Evolutionary conservation across 2,329 filamentous ascomycete genomes (phyloP), one percentile per base, ranked within the genome.

Genomic region (Trichoderma pleuroti): DNA sequence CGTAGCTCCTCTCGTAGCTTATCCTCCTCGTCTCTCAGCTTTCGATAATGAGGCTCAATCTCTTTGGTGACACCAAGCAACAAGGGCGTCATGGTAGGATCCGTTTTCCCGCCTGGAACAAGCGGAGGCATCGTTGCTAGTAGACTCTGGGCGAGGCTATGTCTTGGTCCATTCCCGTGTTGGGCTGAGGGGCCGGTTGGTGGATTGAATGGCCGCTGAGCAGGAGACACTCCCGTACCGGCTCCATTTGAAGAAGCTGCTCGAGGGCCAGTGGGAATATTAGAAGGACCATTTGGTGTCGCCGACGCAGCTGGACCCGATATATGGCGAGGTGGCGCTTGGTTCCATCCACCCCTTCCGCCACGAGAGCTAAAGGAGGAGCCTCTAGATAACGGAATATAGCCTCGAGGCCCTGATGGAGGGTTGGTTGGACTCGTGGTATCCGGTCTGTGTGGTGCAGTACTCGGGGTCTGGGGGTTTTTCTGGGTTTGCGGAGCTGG

Each of bases 11-110:
- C 83, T 2, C 87, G 82, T 42, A 88, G 75, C 72, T 84, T 85
- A 76, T 89, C 87, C 75, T 89, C 87, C 59, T 90, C 87, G 49
- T 88, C 87, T 71, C 82, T 83, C 12, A 89, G 81, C 71, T 86
- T 86, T 39, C 82, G 81, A 73, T 83, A 85, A 76, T 88, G 86
- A n/a, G 82, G 77, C 72, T 88, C 86, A 18, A 88, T 78, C 56
- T 89, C 87, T 12, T 84, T 83, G 36, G 84, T 82, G 28, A 88
- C 84, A 18, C 86, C 85, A 0, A 80, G 69, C 5, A 81, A 81
- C 54, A 86, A 74, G 2, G 85, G 81, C 2, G 82, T 76, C 74
- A 84, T 80, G 21, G 80, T 77, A 1, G 84, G 82, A 71, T 88
- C 86, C 24, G 86, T 76, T 73, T 87, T 88, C 32, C 87, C 87